Evolutionary conservation across 768 basidiomycete species (phyloP).

Genomic region (Tylopilus balloui): DNA sequence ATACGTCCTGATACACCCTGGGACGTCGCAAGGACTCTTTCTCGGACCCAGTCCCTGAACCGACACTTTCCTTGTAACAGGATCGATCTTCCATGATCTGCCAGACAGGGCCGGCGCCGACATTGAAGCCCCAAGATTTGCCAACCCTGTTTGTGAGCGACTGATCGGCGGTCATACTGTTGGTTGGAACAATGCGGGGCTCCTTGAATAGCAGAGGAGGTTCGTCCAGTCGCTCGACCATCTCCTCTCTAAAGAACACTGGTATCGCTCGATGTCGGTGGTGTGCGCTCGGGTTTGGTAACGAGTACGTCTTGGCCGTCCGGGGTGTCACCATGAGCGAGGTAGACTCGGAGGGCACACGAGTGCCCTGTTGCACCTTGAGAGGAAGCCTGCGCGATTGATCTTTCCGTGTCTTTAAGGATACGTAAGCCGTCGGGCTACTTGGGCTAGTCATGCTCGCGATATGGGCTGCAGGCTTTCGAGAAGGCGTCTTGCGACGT

Average conservation of each 20-base stretch:
- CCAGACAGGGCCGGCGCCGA: constrained; percentile 76
- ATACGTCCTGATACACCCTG: constrained; percentile 47
- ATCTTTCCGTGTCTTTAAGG: constrained; percentile 14
- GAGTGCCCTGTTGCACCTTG: constrained; percentile 5
- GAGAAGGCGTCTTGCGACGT: constrained; percentile 7
- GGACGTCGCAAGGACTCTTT: constrained; percentile 54
- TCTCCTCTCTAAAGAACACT: constrained; percentile 47
- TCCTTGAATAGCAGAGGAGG: constrained; percentile 49
- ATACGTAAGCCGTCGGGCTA: neutral
- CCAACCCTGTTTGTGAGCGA: constrained; percentile 51
- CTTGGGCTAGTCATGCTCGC: neutral
- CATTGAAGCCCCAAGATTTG: constrained; percentile 70
- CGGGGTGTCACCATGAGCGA: constrained; percentile 11
- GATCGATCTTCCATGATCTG: constrained; percentile 72
- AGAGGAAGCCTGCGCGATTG: constrained; percentile 21
- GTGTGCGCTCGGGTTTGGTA: constrained; percentile 63
- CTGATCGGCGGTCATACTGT: constrained; percentile 48
- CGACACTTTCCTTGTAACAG: constrained; percentile 65
- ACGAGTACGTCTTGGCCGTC: constrained; percentile 44
- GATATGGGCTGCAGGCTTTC: neutral
- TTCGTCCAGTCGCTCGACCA: constrained; percentile 53
- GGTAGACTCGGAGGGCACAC: constrained; percentile 5
- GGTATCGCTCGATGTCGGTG: constrained; percentile 72
- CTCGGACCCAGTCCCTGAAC: constrained; percentile 27
- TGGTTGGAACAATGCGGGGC: constrained; percentile 43